Percentiles rank a stretch among this genome's conserved stretches.
Conservation (phyloP, 2,329 filamentous ascomycete species). For the Beauveria sp. region DNA sequence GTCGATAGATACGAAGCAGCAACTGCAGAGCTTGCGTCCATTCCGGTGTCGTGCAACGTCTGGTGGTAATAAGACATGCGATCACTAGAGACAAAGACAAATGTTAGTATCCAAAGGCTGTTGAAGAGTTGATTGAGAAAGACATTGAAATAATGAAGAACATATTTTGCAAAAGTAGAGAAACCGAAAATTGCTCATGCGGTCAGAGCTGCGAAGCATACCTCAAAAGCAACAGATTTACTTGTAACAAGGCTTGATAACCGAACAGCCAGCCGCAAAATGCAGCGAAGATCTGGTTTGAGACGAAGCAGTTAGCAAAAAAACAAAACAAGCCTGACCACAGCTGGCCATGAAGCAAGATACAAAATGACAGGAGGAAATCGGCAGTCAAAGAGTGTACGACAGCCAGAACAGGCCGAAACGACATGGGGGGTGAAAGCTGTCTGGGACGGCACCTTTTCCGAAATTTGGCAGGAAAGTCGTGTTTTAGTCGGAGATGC, state of each 20-base stretch:
- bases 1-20: slow-evolving; percentile 24
- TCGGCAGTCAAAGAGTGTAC: not conserved
- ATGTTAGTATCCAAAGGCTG: not conserved
- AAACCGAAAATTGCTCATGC: not conserved
- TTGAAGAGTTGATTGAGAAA: not conserved
- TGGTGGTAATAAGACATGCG: slow-evolving; percentile 29
- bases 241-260: slow-evolving; percentile 23
- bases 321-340: not conserved
- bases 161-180: not conserved
- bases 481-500: not conserved
- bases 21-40: slow-evolving; percentile 29
- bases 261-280: slow-evolving; percentile 20
- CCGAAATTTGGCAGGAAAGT: not conserved
- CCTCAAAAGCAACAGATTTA: slow-evolving; percentile 27
- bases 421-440: not conserved
- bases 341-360: no score
- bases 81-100: slow-evolving; percentile 13
- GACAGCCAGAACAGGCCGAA: not conserved
- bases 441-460: slow-evolving; percentile 4
- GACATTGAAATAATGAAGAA: not conserved
- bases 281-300: slow-evolving; percentile 23
- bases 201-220: slow-evolving; percentile 14
- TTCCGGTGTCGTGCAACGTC: slow-evolving; percentile 21
- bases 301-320: slow-evolving; percentile 5
- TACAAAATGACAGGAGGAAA: not conserved